Evolutionary conservation across 768 basidiomycete species (phyloP).

Genomic region (Mycena latifolia): DNA sequence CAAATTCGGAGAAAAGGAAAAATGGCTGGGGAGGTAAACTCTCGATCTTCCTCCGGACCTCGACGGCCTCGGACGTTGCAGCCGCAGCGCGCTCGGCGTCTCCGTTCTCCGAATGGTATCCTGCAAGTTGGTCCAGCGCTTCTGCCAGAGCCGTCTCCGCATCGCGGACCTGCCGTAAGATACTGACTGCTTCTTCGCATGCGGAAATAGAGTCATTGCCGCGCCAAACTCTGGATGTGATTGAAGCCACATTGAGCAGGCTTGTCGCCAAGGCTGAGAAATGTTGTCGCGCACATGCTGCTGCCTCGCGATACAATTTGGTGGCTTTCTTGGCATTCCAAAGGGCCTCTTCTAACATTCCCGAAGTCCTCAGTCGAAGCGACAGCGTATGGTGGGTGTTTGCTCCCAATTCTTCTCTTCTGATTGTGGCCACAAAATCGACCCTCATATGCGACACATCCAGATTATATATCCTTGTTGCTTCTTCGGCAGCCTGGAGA

Average conservation of each 20-base stretch:
- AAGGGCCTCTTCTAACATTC: background rate
- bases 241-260: conserved; percentile 2
- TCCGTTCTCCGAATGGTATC: background rate
- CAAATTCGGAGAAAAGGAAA: background rate
- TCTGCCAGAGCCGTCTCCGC: background rate
- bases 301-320: conserved; percentile 14
- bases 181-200: background rate
- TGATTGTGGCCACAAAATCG: background rate
- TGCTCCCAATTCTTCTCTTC: conserved; percentile 1
- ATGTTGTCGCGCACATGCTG: background rate
- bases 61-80: too few species aligned
- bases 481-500: conserved; percentile 5
- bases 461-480: background rate
- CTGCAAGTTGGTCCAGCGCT: background rate
- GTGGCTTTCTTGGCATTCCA: background rate
- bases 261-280: background rate
- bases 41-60: background rate
- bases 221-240: background rate
- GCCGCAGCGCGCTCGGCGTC: background rate
- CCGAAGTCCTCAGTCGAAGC: background rate
- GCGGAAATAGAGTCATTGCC: conserved; percentile 2
- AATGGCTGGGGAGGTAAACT: background rate
- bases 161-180: conserved; percentile 1
- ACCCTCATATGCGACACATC: background rate
- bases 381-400: background rate